Evolutionary conservation across 257 asterid genomes (phyloP).

Genomic region (Plantago elongata): DNA sequence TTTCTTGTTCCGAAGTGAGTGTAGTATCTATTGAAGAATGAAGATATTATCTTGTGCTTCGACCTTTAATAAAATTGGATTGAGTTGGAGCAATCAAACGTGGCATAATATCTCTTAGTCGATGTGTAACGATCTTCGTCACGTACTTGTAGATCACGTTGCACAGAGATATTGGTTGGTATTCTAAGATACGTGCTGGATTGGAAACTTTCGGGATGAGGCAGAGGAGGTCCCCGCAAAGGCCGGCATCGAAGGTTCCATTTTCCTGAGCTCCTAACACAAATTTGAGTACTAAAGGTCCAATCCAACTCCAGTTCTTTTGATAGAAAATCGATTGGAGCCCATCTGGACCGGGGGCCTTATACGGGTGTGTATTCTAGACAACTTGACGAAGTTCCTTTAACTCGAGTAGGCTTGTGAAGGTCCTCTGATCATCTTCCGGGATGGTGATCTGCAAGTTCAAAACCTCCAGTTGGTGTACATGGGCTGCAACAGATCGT

Average conservation of each 20-base stretch:
- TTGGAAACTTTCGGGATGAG: too few relatives aligned
- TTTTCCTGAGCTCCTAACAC: neutral
- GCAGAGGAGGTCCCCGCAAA: neutral
- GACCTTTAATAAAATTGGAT: neutral
- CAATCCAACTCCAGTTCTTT: too few relatives aligned
- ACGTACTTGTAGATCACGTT: neutral
- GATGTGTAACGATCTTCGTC: neutral
- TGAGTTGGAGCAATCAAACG: neutral
- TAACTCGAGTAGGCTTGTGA: too few relatives aligned
- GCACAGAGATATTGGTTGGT: neutral
- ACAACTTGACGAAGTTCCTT: neutral
- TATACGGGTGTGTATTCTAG: neutral
- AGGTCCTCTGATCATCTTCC: neutral
- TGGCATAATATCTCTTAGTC: neutral
- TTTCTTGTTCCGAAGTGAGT: neutral
- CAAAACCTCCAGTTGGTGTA: too few relatives aligned
- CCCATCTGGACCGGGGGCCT: slow-evolving; percentile 3
- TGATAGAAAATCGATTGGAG: neutral
- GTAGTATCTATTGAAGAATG: neutral
- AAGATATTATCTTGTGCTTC: neutral
- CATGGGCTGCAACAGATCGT: too few relatives aligned
- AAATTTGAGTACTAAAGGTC: neutral
- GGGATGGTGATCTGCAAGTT: too few relatives aligned
- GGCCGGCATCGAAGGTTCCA: neutral
- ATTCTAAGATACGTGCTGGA: too few relatives aligned